Evolutionary conservation across 768 basidiomycete genomes (phyloP).

Genomic region (Nidularia pulvinata): DNA sequence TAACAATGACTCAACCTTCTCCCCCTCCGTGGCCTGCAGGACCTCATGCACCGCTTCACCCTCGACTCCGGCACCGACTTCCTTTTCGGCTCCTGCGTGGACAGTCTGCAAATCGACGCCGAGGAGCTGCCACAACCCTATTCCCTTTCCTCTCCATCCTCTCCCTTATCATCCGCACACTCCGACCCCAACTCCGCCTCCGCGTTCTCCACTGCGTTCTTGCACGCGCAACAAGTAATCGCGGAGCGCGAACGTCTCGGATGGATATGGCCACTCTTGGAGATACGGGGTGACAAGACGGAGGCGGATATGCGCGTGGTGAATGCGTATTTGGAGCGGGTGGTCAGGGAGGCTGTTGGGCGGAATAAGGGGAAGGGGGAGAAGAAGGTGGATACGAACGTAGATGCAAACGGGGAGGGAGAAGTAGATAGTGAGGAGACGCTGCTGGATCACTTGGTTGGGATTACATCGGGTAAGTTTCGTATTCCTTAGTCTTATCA

Average conservation of each 20-base stretch:
- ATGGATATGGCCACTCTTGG: conserved; percentile 39
- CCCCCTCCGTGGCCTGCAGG: conserved; percentile 12
- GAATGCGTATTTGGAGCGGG: conserved; percentile 44
- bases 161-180: background rate
- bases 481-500: background rate
- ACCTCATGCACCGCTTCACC: conserved; percentile 37
- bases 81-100: conserved; percentile 44
- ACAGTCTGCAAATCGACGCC: conserved; percentile 21
- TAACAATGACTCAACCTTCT: too few species aligned
- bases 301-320: conserved; percentile 36
- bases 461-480: conserved; percentile 34
- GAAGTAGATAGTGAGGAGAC: conserved; percentile 29
- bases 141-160: conserved; percentile 13
- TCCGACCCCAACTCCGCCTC: conserved; percentile 22
- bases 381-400: conserved; percentile 6
- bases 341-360: conserved; percentile 36
- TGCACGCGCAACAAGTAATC: conserved; percentile 27
- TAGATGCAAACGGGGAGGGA: conserved; percentile 12
- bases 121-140: conserved; percentile 16
- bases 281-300: conserved; percentile 41
- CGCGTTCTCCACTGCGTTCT: conserved; percentile 36
- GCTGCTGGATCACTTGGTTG: conserved; percentile 9
- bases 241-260: conserved; percentile 32
- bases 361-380: conserved; percentile 19
- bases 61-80: conserved; percentile 63